phyloP scores from a whole-genome alignment of 2,329 filamentous ascomycete species.

The Didymella pinodella region DNA sequence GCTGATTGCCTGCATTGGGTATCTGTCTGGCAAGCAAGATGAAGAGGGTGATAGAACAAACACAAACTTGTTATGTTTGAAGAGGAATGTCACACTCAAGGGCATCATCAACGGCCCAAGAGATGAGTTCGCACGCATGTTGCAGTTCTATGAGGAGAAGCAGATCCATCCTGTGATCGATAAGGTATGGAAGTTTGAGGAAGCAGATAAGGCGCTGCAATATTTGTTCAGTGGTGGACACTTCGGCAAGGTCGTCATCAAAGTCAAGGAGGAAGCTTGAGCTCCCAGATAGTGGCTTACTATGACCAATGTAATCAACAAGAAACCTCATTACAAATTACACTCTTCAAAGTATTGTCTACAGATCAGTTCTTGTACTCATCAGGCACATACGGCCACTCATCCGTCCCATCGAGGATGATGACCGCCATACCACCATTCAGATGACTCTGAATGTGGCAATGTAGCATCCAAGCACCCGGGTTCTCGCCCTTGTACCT shows the following conservation, averaged over 20 bases:
- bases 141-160: slow-evolving; percentile 53
- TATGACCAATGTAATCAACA: not conserved
- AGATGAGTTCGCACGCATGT: slow-evolving; percentile 59
- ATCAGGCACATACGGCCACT: slow-evolving; percentile 50
- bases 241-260: slow-evolving; percentile 52
- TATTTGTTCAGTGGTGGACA: slow-evolving; percentile 47
- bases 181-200: slow-evolving; percentile 50
- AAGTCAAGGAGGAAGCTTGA: slow-evolving; percentile 32
- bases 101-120: slow-evolving; percentile 70
- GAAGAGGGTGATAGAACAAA: slow-evolving; percentile 63
- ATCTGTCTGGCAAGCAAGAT: slow-evolving; percentile 64
- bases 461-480: slow-evolving; percentile 60
- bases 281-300: not conserved
- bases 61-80: slow-evolving; percentile 65
- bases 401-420: slow-evolving; percentile 59
- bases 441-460: slow-evolving; percentile 60
- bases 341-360: not conserved
- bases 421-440: slow-evolving; percentile 59
- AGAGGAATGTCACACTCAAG: slow-evolving; percentile 62
- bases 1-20: slow-evolving; percentile 53
- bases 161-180: slow-evolving; percentile 54
- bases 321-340: not conserved
- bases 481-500: slow-evolving; percentile 58
- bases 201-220: slow-evolving; percentile 39
- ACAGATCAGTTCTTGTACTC: slow-evolving; percentile 27